Conservation (phyloP, 2,329 filamentous ascomycete genomes). For the Geoglossum cookeanum region DNA sequence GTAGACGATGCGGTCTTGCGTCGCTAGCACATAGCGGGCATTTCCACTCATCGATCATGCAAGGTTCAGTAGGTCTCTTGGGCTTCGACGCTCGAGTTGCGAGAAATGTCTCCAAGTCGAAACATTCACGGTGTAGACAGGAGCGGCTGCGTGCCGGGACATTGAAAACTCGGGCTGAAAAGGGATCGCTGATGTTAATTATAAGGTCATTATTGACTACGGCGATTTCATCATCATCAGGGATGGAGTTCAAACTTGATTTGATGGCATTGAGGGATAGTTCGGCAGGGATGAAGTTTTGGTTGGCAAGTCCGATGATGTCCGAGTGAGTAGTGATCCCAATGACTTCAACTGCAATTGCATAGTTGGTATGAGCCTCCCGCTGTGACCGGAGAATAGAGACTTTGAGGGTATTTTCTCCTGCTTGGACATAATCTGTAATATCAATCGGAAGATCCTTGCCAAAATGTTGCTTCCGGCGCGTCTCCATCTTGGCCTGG, state of each 20-base stretch:
- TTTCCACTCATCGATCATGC: slow-evolving; percentile 53
- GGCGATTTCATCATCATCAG: slow-evolving; percentile 43
- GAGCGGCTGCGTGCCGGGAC: slow-evolving; percentile 48
- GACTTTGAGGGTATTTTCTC: slow-evolving; percentile 43
- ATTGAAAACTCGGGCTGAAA: slow-evolving; percentile 39
- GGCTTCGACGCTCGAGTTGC: slow-evolving; percentile 34
- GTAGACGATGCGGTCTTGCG: slow-evolving; percentile 51
- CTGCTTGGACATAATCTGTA: slow-evolving; percentile 36
- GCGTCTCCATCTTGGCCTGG: slow-evolving; percentile 29
- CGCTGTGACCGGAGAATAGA: slow-evolving; percentile 23
- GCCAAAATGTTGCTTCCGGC: slow-evolving; percentile 52
- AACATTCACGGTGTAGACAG: slow-evolving; percentile 72
- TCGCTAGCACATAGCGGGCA: slow-evolving; percentile 71
- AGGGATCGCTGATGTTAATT: slow-evolving; percentile 48
- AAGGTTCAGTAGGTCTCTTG: slow-evolving; percentile 31
- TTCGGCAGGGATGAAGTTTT: slow-evolving; percentile 22
- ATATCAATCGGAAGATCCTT: slow-evolving; percentile 62
- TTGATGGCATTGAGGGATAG: slow-evolving; percentile 40
- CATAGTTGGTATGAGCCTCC: slow-evolving; percentile 25
- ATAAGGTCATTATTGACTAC: slow-evolving; percentile 38
- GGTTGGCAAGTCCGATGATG: slow-evolving; percentile 24
- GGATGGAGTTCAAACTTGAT: slow-evolving; percentile 26
- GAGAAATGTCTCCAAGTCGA: slow-evolving; percentile 73
- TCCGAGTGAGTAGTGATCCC: slow-evolving; percentile 30
- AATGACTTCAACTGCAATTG: slow-evolving; percentile 52